phyloP scores from a whole-genome alignment of 169 alveolate species.

The Plasmodium coatneyi region DNA sequence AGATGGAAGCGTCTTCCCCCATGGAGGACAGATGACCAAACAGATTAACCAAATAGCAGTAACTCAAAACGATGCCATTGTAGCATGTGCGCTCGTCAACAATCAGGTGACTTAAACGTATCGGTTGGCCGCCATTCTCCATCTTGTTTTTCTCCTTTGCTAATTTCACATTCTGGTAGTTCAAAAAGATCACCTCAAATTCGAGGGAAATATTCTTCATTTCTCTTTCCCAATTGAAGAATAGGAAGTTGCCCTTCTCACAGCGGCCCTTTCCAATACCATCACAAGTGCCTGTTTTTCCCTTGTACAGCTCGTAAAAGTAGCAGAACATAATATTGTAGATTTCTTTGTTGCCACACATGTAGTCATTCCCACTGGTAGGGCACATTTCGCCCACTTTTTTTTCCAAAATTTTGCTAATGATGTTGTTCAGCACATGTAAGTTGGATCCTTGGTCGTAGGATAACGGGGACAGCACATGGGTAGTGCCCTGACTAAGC shows the following conservation, averaged over 20 bases:
- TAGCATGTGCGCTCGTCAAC: conserved; percentile 18
- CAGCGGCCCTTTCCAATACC: background rate
- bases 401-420: conserved; percentile 27
- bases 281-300: background rate
- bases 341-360: background rate
- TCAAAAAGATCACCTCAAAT: conserved; percentile 37
- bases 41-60: conserved; percentile 48
- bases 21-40: conserved; percentile 31
- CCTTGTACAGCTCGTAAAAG: conserved; percentile 23
- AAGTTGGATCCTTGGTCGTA: background rate
- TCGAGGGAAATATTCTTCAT: conserved; percentile 51
- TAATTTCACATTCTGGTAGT: conserved; percentile 19
- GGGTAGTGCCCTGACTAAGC: background rate
- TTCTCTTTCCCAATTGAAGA: conserved; percentile 68
- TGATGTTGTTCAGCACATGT: conserved; percentile 26
- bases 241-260: conserved; percentile 1
- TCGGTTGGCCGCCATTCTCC: background rate
- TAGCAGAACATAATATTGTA: conserved; percentile 52
- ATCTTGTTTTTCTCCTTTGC: conserved; percentile 11
- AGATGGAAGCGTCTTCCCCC: conserved; percentile 59
- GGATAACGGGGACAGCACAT: background rate
- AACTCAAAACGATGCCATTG: conserved; percentile 62
- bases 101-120: conserved; percentile 5
- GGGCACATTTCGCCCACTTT: conserved; percentile 10
- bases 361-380: background rate